Evolutionary conservation across 2,329 filamentous ascomycete species (phyloP).

Genomic region (Pseudopyricularia javanii): DNA sequence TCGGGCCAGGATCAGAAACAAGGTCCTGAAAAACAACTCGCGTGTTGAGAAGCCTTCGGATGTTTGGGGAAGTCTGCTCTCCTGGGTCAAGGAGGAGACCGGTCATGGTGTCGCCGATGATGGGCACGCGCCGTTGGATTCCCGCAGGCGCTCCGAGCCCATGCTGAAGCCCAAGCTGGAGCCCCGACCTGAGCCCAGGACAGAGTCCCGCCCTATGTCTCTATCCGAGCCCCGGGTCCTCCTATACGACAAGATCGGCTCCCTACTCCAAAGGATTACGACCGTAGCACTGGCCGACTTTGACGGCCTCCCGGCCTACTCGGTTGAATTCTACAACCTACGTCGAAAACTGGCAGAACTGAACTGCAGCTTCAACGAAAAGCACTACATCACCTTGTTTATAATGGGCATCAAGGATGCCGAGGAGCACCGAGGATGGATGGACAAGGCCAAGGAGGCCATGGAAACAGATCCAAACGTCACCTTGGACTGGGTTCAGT

Average conservation of each 20-base stretch:
- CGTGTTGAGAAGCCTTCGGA: neutral
- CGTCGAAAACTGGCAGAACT: neutral
- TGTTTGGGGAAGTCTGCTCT: neutral
- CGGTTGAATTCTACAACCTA: neutral
- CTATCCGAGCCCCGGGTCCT: neutral
- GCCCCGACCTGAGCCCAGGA: too few relatives aligned
- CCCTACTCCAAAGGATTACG: neutral
- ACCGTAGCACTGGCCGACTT: neutral
- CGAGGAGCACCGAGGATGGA: neutral
- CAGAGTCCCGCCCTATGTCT: neutral
- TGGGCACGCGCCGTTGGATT: neutral
- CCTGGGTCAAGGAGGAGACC: neutral
- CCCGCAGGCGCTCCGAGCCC: neutral
- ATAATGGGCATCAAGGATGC: neutral
- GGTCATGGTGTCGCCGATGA: neutral
- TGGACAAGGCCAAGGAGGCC: neutral
- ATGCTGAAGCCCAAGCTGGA: too few relatives aligned
- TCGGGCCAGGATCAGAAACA: neutral
- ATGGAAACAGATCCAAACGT: neutral
- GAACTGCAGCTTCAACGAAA: neutral
- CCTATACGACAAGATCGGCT: neutral
- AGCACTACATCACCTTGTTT: neutral
- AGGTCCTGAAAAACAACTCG: neutral
- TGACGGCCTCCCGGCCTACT: neutral
- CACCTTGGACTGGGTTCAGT: neutral